These are phyloP conservation scores for Candida gorgasii DNA, from an alignment of 805 yeast genomes.

Conservation along the genomic window DNA sequence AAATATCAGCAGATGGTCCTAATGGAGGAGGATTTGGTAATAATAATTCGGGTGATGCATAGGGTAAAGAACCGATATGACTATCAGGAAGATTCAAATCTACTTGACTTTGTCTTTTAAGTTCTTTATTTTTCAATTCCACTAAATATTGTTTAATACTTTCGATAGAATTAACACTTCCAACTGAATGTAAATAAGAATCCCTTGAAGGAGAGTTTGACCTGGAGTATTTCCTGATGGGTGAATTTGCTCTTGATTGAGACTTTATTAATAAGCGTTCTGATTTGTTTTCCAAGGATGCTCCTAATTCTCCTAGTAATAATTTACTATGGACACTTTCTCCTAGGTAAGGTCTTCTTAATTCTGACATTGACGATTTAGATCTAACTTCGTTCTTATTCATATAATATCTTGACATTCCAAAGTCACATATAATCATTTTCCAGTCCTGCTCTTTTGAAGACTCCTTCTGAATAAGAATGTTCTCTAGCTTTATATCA, in stretches of 20 bases:
- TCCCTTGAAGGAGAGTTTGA: conserved; percentile 8
- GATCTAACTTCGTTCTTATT: conserved; percentile 15
- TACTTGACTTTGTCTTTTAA: conserved; percentile 20
- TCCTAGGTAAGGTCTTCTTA: conserved; percentile 36
- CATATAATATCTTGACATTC: conserved; percentile 58
- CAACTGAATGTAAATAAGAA: conserved; percentile 6
- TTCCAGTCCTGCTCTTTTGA: conserved; percentile 23
- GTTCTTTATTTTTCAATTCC: conserved; percentile 17
- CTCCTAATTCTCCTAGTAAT: conserved; percentile 13
- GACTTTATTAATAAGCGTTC: conserved; percentile 13
- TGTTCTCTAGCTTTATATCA: conserved; percentile 80
- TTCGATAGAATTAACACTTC: conserved; percentile 14
- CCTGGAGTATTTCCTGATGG: conserved; percentile 6
- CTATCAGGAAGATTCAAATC: conserved; percentile 56
- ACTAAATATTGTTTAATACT: conserved; percentile 15
- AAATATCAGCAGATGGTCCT: conserved; percentile 75
- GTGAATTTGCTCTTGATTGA: conserved; percentile 16
- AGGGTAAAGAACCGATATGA: conserved; percentile 87
- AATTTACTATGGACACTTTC: conserved; percentile 22
- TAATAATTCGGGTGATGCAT: conserved; percentile 86
- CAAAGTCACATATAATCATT: conserved; percentile 82
- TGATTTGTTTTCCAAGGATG: conserved; percentile 9
- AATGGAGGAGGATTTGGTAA: conserved; percentile 59
- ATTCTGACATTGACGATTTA: conserved; percentile 23
- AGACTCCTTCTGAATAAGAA: conserved; percentile 50